Percentiles rank a stretch among this genome's conserved stretches.
Conservation (phyloP, 2,329 filamentous ascomycete genomes). For the Pseudocercospora cruenta region DNA sequence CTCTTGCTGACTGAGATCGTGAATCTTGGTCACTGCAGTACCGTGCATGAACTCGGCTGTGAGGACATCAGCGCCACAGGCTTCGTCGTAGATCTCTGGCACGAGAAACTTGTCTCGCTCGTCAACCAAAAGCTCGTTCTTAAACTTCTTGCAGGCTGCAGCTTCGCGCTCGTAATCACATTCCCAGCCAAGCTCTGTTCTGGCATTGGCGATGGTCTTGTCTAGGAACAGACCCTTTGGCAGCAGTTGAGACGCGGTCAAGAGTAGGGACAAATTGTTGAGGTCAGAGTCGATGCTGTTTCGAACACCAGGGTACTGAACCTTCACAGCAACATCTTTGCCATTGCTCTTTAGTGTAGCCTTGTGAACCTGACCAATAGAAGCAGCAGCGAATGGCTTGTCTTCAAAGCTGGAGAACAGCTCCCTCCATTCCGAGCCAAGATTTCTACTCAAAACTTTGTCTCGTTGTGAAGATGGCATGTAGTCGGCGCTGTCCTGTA, state of each 20-base stretch:
- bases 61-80: constrained; percentile 81
- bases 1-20: constrained; percentile 75
- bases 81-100: constrained; percentile 75
- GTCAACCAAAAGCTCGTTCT: constrained; percentile 68
- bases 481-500: constrained; percentile 95
- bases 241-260: constrained; percentile 86
- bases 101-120: constrained; percentile 77
- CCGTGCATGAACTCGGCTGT: constrained; percentile 94
- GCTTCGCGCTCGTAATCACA: constrained; percentile 94
- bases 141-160: constrained; percentile 75
- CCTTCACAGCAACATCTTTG: constrained; percentile 84
- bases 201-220: constrained; percentile 95
- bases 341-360: constrained; percentile 77
- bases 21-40: constrained; percentile 78
- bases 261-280: constrained; percentile 86
- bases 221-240: constrained; percentile 92
- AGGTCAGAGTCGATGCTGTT: constrained; percentile 96
- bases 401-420: constrained; percentile 86
- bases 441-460: constrained; percentile 75
- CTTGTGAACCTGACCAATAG: constrained; percentile 93
- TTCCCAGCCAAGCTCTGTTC: constrained; percentile 92
- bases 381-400: constrained; percentile 89
- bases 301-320: constrained; percentile 95
- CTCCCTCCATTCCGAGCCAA: constrained; percentile 82
- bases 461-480: constrained; percentile 95